These are phyloP conservation scores for Phytophthora citricola DNA, from an alignment of 352 stramenopile genomes.

Conservation along the genomic window DNA sequence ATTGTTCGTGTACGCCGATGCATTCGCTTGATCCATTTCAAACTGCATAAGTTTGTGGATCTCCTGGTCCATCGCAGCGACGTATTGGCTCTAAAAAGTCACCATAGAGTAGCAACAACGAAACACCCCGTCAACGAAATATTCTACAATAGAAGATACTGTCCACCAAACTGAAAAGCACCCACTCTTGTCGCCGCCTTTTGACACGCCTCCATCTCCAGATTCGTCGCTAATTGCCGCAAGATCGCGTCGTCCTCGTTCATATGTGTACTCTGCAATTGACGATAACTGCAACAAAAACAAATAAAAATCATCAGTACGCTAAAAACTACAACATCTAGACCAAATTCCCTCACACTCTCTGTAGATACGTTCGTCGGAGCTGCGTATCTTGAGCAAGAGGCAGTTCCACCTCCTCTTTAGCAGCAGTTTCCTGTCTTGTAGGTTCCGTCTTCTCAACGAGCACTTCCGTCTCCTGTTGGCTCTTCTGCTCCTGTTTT, in stretches of 20 bases:
- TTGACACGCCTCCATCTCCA: constrained; percentile 76
- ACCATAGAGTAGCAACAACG: constrained; percentile 9
- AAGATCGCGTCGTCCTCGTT: constrained; percentile 60
- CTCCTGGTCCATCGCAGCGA: constrained; percentile 60
- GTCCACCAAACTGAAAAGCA: constrained; percentile 29
- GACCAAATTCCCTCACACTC: constrained; percentile 29
- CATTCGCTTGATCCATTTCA: constrained; percentile 37
- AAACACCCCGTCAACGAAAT: constrained; percentile 6
- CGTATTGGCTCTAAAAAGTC: constrained; percentile 57
- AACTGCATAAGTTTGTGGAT: constrained; percentile 71
- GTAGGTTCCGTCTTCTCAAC: constrained; percentile 6
- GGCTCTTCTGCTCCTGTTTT: background rate
- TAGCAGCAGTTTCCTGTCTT: background rate
- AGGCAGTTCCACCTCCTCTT: constrained; percentile 13
- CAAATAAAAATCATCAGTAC: background rate
- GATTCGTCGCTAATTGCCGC: constrained; percentile 61
- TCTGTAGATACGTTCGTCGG: constrained; percentile 36
- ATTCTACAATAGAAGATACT: constrained; percentile 22
- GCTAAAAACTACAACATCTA: constrained; percentile 1
- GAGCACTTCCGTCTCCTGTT: background rate
- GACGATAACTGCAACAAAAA: constrained; percentile 54
- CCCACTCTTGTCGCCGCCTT: constrained; percentile 53
- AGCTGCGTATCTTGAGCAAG: constrained; percentile 33
- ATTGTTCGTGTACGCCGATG: constrained; percentile 16
- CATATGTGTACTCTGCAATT: constrained; percentile 64